Percentiles rank a stretch among this genome's conserved stretches.
Conservation (phyloP, 2,329 filamentous ascomycete species). For the Alternaria dauci region DNA sequence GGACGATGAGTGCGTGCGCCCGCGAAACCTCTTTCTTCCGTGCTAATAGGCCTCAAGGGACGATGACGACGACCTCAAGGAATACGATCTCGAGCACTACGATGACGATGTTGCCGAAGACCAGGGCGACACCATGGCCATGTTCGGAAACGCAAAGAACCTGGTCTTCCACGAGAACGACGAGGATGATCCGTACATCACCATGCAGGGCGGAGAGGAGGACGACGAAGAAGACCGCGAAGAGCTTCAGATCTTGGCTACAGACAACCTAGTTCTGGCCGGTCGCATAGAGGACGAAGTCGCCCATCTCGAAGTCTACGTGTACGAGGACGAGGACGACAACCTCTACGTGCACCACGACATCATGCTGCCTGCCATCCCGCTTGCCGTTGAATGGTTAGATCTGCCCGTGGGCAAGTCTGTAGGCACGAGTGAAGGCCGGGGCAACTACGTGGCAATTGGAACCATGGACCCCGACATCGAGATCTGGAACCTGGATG, state of each 20-base stretch:
- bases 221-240: constrained; percentile 90
- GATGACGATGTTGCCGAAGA: constrained; percentile 81
- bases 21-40: neutral
- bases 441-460: constrained; percentile 91
- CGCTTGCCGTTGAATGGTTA: constrained; percentile 94
- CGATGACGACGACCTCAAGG: constrained; percentile 85
- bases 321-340: constrained; percentile 93
- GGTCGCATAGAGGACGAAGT: constrained; percentile 97
- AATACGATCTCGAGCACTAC: constrained; percentile 96
- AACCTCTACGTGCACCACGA: constrained; percentile 99
- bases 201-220: constrained; percentile 72
- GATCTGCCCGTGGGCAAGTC: constrained; percentile 84
- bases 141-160: constrained; percentile 95
- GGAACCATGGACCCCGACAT: constrained; percentile 99
- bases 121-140: constrained; percentile 78
- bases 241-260: constrained; percentile 90
- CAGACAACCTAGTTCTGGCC: constrained; percentile 90
- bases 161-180: constrained; percentile 94
- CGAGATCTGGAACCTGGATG: constrained; percentile 96
- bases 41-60: constrained; percentile 41
- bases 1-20: constrained; percentile 31
- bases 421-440: constrained; percentile 62
- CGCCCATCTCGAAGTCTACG: constrained; percentile 94
- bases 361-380: constrained; percentile 97
- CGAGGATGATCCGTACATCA: constrained; percentile 96